phyloP scores from a whole-genome alignment of 192 early-diverging fungal species.

The Coemansia guatemalensis region DNA sequence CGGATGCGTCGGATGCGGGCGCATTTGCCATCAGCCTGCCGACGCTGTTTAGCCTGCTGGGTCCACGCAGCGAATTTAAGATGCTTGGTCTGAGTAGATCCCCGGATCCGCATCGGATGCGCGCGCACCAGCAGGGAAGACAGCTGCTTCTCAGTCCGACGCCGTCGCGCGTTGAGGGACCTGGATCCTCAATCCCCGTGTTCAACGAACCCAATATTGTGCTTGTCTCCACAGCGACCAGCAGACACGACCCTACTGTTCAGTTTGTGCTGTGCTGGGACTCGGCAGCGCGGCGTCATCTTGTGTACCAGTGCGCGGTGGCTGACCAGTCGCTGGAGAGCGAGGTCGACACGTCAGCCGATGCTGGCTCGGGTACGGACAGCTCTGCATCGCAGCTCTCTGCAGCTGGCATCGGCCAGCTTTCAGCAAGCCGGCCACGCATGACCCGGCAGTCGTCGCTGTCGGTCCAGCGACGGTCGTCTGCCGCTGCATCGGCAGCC shows the following conservation, averaged over 20 bases:
- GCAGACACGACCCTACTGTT: slow-evolving; percentile 7
- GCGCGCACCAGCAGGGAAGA: slow-evolving; percentile 2
- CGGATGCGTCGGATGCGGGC: slow-evolving; percentile 14
- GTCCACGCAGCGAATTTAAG: slow-evolving; percentile 44
- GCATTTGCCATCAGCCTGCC: slow-evolving; percentile 23
- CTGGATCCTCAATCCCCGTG: slow-evolving; percentile 12
- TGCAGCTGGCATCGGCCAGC: slow-evolving; percentile 2
- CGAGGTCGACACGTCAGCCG: slow-evolving; percentile 7
- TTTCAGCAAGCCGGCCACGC: slow-evolving; percentile 32
- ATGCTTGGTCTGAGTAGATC: slow-evolving; percentile 38
- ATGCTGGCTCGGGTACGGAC: slow-evolving; percentile 6
- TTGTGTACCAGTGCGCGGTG: slow-evolving; percentile 29
- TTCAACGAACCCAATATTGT: slow-evolving; percentile 34
- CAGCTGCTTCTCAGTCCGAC: slow-evolving; percentile 33
- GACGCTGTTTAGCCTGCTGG: slow-evolving; percentile 42
- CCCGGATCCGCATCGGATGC: slow-evolving; percentile 19
- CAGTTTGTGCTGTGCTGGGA: slow-evolving; percentile 54
- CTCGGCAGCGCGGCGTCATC: slow-evolving; percentile 18
- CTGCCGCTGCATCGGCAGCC: slow-evolving; percentile 28
- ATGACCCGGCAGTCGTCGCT: slow-evolving; percentile 39
- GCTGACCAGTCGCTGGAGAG: slow-evolving; percentile 11
- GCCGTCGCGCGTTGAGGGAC: slow-evolving; percentile 10
- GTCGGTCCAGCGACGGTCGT: slow-evolving; percentile 45
- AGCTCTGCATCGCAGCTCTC: slow-evolving; percentile 3
- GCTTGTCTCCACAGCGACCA: slow-evolving; percentile 23